Percentiles rank a stretch among this genome's conserved stretches.
phyloP scores from a whole-genome alignment of 192 early-diverging fungal species.

The Coemansia sp. region DNA sequence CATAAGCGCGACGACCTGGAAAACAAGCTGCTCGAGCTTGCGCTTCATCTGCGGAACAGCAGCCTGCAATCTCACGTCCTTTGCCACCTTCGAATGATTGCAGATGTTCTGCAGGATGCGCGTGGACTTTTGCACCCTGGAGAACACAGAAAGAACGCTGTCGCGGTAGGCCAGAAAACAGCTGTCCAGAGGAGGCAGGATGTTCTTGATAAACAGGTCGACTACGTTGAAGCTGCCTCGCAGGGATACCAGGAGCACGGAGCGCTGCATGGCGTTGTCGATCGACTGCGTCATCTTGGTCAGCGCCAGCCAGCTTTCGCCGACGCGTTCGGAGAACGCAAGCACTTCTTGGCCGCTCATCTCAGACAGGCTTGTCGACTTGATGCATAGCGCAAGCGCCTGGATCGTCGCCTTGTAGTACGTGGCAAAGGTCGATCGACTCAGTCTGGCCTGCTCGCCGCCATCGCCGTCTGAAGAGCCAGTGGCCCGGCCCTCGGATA shows the following conservation, averaged over 20 bases:
- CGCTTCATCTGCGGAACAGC: slow-evolving; percentile 68
- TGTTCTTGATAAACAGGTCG: slow-evolving; percentile 28
- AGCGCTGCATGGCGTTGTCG: slow-evolving; percentile 12
- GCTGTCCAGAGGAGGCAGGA: slow-evolving; percentile 33
- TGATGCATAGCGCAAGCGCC: slow-evolving; percentile 18
- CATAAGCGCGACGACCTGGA: slow-evolving; percentile 70
- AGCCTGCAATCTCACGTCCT: slow-evolving; percentile 59
- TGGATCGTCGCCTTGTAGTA: slow-evolving; percentile 36
- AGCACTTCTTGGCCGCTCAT: slow-evolving; percentile 24
- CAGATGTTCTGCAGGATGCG: slow-evolving; percentile 64
- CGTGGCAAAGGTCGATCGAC: slow-evolving; percentile 26
- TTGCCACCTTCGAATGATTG: slow-evolving; percentile 69
- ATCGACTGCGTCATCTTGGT: slow-evolving; percentile 29
- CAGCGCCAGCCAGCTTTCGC: slow-evolving; percentile 36
- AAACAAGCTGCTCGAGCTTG: slow-evolving; percentile 69
- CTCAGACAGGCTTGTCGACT: slow-evolving; percentile 4
- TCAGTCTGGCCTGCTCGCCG: slow-evolving; percentile 7
- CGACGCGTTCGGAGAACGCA: slow-evolving; percentile 16
- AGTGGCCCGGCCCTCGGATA: neutral
- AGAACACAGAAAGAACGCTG: slow-evolving; percentile 22
- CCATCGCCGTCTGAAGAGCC: neutral
- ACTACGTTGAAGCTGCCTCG: slow-evolving; percentile 30
- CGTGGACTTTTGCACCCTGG: slow-evolving; percentile 46
- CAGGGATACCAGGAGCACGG: slow-evolving; percentile 21
- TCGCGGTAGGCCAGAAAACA: slow-evolving; percentile 33